phyloP scores from a whole-genome alignment of 768 basidiomycete species.

The Termitomyces sp. region DNA sequence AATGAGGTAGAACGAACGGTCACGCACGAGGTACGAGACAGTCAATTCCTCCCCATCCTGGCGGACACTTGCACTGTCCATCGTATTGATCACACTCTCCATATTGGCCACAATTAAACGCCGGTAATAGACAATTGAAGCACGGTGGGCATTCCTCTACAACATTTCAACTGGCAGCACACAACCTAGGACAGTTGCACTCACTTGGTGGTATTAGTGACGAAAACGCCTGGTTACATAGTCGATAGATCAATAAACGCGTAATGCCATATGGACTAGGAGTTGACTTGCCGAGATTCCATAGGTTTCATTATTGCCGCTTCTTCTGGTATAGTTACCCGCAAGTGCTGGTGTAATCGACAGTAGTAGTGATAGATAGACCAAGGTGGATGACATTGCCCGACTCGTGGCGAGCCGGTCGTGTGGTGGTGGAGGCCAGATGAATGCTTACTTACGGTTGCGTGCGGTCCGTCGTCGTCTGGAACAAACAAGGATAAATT shows the following conservation, averaged over 20 bases:
- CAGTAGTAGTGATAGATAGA: constrained; percentile 6
- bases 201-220: constrained; percentile 24
- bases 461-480: neutral
- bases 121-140: constrained; percentile 94
- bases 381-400: constrained; percentile 4
- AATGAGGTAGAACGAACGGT: neutral
- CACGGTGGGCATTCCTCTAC: constrained; percentile 77
- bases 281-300: constrained; percentile 17
- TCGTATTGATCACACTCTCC: constrained; percentile 89
- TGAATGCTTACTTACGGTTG: neutral
- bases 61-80: constrained; percentile 94
- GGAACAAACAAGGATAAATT: constrained; percentile 9
- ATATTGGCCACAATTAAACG: constrained; percentile 90
- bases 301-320: constrained; percentile 18
- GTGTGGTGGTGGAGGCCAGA: neutral
- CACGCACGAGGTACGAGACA: constrained; percentile 89
- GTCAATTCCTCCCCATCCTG: constrained; percentile 97
- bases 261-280: neutral
- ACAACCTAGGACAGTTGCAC: neutral
- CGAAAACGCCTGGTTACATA: constrained; percentile 16
- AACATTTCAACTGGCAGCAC: neutral
- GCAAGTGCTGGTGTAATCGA: constrained; percentile 6
- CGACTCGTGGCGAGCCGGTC: constrained; percentile 13
- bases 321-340: constrained; percentile 13
- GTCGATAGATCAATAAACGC: constrained; percentile 4